phyloP scores from a whole-genome alignment of 495 filamentous ascomycete species.

The Clavariopsis aquatica region DNA sequence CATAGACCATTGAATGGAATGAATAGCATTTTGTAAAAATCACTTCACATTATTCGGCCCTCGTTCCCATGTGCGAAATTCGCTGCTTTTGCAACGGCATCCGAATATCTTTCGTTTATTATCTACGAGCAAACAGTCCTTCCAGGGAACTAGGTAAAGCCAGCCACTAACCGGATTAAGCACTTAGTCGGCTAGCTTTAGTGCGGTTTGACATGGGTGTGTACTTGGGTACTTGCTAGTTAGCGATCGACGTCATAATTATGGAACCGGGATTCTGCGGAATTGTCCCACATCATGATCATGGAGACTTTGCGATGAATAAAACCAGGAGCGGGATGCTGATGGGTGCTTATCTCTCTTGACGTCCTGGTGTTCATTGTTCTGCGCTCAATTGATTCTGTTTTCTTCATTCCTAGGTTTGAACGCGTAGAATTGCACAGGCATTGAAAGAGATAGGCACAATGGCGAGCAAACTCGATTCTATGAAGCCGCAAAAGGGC shows the following conservation, averaged over 20 bases:
- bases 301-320: slow-evolving; percentile 1
- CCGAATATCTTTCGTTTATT: too few species aligned
- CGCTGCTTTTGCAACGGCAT: too few species aligned
- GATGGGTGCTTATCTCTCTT: background rate
- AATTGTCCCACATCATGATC: background rate
- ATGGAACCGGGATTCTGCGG: background rate
- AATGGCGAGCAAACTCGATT: slow-evolving; percentile 27
- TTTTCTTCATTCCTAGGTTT: background rate
- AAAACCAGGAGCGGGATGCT: background rate
- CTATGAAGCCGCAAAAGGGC: slow-evolving; percentile 29
- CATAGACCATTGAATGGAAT: background rate
- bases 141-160: background rate
- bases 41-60: too few species aligned
- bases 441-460: background rate
- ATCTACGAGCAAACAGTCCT: too few species aligned
- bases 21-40: background rate
- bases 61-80: too few species aligned
- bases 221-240: too few species aligned
- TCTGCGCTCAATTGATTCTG: background rate
- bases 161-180: background rate
- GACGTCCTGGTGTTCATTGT: background rate
- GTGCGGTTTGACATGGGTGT: too few species aligned
- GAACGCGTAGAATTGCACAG: background rate
- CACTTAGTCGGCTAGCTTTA: slow-evolving; percentile 7
- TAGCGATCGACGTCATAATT: slow-evolving; percentile 15